These are phyloP conservation scores for Grifola frondosa DNA, from an alignment of 1,284 basidiomycete genomes.

Conservation along the genomic window DNA sequence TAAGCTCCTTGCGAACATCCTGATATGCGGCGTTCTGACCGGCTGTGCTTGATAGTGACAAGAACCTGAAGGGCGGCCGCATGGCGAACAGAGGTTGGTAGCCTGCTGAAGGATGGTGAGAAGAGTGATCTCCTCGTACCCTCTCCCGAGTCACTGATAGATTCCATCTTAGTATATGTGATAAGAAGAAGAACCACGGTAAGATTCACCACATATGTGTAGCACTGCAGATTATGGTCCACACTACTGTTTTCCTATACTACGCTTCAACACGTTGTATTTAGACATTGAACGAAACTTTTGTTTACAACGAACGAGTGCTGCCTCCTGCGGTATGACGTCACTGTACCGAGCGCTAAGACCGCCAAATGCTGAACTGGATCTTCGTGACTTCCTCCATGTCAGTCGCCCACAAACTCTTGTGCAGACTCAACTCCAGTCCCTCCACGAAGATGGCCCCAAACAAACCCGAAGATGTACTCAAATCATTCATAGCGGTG, in stretches of 20 bases:
- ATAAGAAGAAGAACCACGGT: too few species aligned
- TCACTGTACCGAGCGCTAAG: constrained; percentile 9
- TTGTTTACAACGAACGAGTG: too few species aligned
- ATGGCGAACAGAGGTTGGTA: constrained; percentile 52
- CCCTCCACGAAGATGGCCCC: constrained; percentile 9
- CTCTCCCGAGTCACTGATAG: too few species aligned
- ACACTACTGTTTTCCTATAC: too few species aligned
- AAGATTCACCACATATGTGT: too few species aligned
- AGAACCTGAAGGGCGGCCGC: constrained; percentile 63
- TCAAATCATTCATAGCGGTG: constrained; percentile 34
- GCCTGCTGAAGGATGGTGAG: too few species aligned
- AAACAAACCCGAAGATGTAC: constrained; percentile 22
- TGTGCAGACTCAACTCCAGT: constrained; percentile 21
- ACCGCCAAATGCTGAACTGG: background rate
- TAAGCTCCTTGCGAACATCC: constrained; percentile 36
- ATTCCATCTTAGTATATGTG: too few species aligned
- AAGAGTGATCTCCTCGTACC: too few species aligned
- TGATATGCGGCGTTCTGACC: background rate
- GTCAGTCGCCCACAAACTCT: constrained; percentile 28
- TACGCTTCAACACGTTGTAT: too few species aligned
- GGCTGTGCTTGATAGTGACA: constrained; percentile 42
- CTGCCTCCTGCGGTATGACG: constrained; percentile 13
- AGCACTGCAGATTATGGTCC: too few species aligned
- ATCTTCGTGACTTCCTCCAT: constrained; percentile 14
- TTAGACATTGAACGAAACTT: too few species aligned